Base-by-base conservation (phyloP, 2,329 filamentous ascomycete genomes). In the Cladosporium sp. region DNA sequence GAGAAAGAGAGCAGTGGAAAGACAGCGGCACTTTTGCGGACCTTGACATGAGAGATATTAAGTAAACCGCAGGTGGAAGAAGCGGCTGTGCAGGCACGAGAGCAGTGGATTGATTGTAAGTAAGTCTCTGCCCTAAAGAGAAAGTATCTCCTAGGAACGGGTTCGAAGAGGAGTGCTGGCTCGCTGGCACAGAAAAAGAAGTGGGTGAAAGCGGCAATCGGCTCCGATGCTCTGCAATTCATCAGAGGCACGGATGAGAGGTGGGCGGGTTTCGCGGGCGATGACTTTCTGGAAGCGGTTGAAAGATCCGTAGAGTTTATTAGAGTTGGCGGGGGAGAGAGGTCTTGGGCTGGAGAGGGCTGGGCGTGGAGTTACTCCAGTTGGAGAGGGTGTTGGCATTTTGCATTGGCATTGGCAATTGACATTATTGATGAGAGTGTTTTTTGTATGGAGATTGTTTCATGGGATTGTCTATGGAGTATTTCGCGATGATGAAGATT, bases 251-350 rank as follows among this genome's bases (percentile, higher is more conserved):
- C 42, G 42, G 22, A 27, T 38, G 32, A 27, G 22, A 27, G 22
- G n/a, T n/a, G n/a, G n/a, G n/a, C n/a, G n/a, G n/a, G n/a, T n/a
- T n/a, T n/a, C n/a, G n/a, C n/a, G n/a, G n/a, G n/a, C n/a, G n/a
- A n/a, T n/a, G n/a, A 27, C 9, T 27, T 16, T 40, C 36, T 39
- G 16, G 18, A 48, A 40, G 13, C 16, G 36, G 45, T 22, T 22
- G 22, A 40, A 40, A 48, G 36, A 39, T 48, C 45, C 45, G 13
- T 18, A 9, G 43, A 30, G 25, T 3, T 11, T 2, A 47, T 16
- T 47, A 47, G 36, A 39, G 45, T 48, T 48, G 43, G 43, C 36
- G 43, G 45, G 45, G 45, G 36, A 48, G 32, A 7, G 7, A 8
- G 32, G 22, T 27, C 38, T 46, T 46, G 42, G 22, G 22, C 22